phyloP scores from a whole-genome alignment of 441 rosid species.

The Melastoma candidum region DNA sequence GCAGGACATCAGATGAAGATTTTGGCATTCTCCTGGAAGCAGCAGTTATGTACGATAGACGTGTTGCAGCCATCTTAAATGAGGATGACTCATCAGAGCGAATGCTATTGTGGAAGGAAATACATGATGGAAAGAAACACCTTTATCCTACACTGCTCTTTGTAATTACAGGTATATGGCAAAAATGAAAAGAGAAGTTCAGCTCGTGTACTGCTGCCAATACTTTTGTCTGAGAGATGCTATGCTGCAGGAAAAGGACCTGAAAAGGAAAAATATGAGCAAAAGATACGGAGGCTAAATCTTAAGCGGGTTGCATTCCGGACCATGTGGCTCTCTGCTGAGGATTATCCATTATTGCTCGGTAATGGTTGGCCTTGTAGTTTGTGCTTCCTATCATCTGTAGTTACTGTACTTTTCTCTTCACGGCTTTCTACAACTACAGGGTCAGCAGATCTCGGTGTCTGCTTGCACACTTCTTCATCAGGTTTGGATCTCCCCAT shows the following conservation, averaged over 20 bases:
- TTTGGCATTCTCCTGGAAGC: conserved; percentile 93
- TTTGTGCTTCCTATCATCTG: neutral
- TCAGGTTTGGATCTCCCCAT: conserved; percentile 98
- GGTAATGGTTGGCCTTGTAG: conserved; percentile 25
- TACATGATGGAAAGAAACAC: conserved; percentile 36
- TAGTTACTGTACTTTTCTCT: neutral
- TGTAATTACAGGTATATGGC: conserved; percentile 65
- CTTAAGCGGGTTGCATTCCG: conserved; percentile 92
- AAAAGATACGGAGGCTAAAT: conserved; percentile 64
- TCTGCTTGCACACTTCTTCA: conserved; percentile 95
- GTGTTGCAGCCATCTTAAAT: conserved; percentile 73
- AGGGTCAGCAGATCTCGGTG: conserved; percentile 96
- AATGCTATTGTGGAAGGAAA: conserved; percentile 38
- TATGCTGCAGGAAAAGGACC: conserved; percentile 78
- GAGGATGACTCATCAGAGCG: conserved; percentile 46
- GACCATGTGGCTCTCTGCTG: conserved; percentile 94
- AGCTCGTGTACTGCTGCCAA: too few relatives aligned
- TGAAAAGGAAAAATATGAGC: conserved; percentile 80
- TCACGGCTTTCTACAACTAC: conserved; percentile 12
- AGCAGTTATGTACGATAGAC: conserved; percentile 92
- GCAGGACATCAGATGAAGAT: conserved; percentile 98
- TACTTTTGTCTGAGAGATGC: too few relatives aligned
- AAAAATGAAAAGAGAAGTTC: too few relatives aligned
- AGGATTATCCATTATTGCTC: conserved; percentile 89
- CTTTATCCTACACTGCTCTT: conserved; percentile 71